Percentiles rank a stretch among this genome's conserved stretches.
Evolutionary conservation across 768 basidiomycete species (phyloP).

Genomic region (Leccinum subgranulosum): DNA sequence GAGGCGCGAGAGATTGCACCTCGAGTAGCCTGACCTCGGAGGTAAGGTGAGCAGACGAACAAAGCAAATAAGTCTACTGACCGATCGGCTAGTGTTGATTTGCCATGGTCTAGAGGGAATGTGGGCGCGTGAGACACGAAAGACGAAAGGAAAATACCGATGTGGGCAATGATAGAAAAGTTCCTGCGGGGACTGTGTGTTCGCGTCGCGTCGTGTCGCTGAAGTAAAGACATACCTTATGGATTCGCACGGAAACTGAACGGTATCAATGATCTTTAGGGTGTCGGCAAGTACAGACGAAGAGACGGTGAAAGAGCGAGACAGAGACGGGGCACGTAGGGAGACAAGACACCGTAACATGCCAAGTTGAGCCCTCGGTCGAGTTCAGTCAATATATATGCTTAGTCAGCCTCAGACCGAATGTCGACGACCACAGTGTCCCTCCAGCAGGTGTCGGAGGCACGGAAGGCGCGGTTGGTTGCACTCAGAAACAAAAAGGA

Average conservation of each 20-base stretch:
- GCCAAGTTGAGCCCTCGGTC: slow-evolving; percentile 1
- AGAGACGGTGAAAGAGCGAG: slow-evolving; percentile 33
- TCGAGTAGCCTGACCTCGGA: slow-evolving; percentile 59
- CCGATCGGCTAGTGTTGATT: slow-evolving; percentile 91
- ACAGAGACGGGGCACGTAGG: background rate
- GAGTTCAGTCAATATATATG: slow-evolving; percentile 1
- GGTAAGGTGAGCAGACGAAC: background rate
- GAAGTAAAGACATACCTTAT: slow-evolving; percentile 52
- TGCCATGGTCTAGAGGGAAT: slow-evolving; percentile 75
- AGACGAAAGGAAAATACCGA: slow-evolving; percentile 46
- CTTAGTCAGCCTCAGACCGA: slow-evolving; percentile 32
- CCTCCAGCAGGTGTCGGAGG: slow-evolving; percentile 74
- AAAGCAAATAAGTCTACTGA: slow-evolving; percentile 30
- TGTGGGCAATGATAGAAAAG: slow-evolving; percentile 96
- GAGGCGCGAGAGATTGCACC: slow-evolving; percentile 38
- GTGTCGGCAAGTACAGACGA: slow-evolving; percentile 20
- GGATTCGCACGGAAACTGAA: slow-evolving; percentile 62
- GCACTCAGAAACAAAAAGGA: slow-evolving; percentile 74
- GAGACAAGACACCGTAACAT: slow-evolving; percentile 32
- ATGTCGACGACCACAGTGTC: slow-evolving; percentile 41
- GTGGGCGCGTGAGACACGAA: slow-evolving; percentile 2
- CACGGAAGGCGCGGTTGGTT: slow-evolving; percentile 75
- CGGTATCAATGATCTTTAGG: slow-evolving; percentile 45
- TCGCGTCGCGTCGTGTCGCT: background rate
- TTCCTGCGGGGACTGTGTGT: slow-evolving; percentile 47